These are phyloP conservation scores for Metschnikowia lachancei DNA, from an alignment of 805 yeast species.

Conservation along the genomic window DNA sequence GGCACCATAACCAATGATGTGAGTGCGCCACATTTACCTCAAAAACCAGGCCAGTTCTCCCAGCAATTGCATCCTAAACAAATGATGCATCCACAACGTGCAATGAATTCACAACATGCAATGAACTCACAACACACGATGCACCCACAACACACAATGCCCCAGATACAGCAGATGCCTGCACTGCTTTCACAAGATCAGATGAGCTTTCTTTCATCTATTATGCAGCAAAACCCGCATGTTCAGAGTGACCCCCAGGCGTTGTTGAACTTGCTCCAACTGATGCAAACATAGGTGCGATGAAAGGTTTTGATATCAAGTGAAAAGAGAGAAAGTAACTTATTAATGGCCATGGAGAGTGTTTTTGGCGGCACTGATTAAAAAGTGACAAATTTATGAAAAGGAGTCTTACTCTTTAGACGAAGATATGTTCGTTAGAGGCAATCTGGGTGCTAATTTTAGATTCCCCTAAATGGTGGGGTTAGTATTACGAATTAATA, in stretches of 20 bases:
- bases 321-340: too few species aligned
- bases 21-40: conserved; percentile 6
- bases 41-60: conserved; percentile 4
- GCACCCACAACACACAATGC: too few species aligned
- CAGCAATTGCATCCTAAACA: background rate
- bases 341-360: too few species aligned
- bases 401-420: too few species aligned
- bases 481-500: too few species aligned
- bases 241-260: conserved; percentile 20
- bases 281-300: conserved; percentile 11
- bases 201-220: conserved; percentile 14
- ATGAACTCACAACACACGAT: conserved; percentile 2
- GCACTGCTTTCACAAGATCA: conserved; percentile 17
- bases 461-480: too few species aligned
- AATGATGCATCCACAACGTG: background rate
- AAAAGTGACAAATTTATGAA: too few species aligned
- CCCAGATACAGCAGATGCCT: background rate
- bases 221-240: conserved; percentile 20
- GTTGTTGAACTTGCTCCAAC: conserved; percentile 17
- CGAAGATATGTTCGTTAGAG: too few species aligned
- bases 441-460: too few species aligned
- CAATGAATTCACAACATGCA: conserved; percentile 15
- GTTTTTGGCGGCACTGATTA: too few species aligned
- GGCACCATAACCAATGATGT: background rate
- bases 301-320: background rate